phyloP scores from a whole-genome alignment of 345 rosid genomes.

The Bretschneidera sinensis region DNA sequence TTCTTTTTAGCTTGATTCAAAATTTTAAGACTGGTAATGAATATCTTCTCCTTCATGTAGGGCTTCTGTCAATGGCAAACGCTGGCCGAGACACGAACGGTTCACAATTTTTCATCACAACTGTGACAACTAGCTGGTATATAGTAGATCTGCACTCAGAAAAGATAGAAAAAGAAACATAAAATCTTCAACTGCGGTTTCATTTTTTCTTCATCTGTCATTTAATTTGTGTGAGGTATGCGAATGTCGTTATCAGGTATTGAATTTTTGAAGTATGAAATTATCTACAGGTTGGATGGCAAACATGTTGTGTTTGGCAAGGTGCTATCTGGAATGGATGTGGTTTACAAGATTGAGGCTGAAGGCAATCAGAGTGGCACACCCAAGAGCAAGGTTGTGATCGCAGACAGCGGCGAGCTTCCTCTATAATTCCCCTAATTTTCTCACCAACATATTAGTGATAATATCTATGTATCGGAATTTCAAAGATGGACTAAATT shows the following conservation, averaged over 20 bases:
- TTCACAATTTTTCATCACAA: conserved; percentile 92
- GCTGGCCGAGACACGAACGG: conserved; percentile 92
- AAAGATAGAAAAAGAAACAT: no score
- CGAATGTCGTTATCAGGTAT: no score
- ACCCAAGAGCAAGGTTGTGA: conserved; percentile 81
- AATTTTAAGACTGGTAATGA: neutral
- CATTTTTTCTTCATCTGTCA: neutral
- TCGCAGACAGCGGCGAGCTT: conserved; percentile 90
- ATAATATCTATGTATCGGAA: no score
- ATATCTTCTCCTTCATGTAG: conserved; percentile 25
- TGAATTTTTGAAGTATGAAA: neutral
- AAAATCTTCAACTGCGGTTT: neutral
- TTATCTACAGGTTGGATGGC: conserved; percentile 76
- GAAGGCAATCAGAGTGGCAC: conserved; percentile 82
- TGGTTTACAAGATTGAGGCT: conserved; percentile 86
- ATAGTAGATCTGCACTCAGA: neutral
- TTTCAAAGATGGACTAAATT: neutral
- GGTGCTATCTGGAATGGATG: conserved; percentile 97
- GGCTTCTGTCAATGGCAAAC: conserved; percentile 87
- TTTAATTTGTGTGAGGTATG: neutral
- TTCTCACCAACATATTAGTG: neutral
- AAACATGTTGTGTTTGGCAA: conserved; percentile 93
- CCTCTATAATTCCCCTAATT: conserved; percentile 54
- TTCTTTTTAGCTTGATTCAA: neutral
- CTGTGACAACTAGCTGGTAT: conserved; percentile 94